phyloP scores from a whole-genome alignment of 345 rosid genomes.

The Sisymbrium altissimum region DNA sequence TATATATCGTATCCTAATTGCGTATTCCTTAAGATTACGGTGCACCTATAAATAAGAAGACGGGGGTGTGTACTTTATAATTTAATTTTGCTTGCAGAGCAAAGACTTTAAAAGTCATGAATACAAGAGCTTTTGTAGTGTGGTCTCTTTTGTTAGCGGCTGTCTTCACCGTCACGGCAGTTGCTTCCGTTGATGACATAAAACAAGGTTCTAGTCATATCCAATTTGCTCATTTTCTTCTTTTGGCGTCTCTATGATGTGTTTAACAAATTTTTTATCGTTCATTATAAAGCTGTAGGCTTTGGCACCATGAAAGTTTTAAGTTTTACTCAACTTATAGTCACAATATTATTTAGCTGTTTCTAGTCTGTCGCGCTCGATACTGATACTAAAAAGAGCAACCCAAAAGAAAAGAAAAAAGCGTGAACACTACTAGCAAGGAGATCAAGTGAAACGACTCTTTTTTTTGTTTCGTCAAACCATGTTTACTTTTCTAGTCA shows the following conservation, averaged over 20 bases:
- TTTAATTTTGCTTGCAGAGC: neutral
- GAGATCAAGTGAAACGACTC: too few species aligned
- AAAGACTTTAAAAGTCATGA: constrained; percentile 19
- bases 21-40: neutral
- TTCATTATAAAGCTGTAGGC: neutral
- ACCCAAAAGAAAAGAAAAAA: too few species aligned
- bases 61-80: neutral
- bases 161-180: constrained; percentile 10
- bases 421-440: too few species aligned
- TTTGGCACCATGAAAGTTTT: too few species aligned
- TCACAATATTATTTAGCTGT: too few species aligned
- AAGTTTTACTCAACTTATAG: too few species aligned
- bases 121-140: constrained; percentile 16
- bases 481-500: too few species aligned
- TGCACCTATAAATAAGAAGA: constrained; percentile 11
- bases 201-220: constrained; percentile 28
- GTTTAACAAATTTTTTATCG: neutral
- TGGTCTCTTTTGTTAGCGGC: constrained; percentile 26
- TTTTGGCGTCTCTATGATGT: neutral
- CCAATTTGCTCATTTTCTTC: neutral
- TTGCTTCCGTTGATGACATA: constrained; percentile 17
- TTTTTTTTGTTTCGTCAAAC: too few species aligned
- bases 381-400: too few species aligned
- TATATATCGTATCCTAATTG: neutral
- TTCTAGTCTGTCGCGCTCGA: too few species aligned